These are phyloP conservation scores for Vitis labrusca DNA, from an alignment of 164 flowering plant species.

Conservation along the genomic window DNA sequence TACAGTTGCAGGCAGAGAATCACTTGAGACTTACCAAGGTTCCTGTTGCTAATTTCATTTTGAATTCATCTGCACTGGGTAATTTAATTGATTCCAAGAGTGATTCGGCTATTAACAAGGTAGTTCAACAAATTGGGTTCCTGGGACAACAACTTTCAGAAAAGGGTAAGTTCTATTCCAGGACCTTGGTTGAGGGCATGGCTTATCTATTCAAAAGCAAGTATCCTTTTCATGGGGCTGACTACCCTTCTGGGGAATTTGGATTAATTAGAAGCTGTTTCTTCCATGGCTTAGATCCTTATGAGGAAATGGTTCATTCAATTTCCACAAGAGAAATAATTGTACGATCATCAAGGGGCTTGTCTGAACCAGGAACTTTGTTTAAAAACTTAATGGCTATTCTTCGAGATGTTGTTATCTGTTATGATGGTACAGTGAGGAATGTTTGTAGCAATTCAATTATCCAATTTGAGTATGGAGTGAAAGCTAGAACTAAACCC, in stretches of 20 bases:
- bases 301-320: conserved; percentile 76
- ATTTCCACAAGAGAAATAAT: conserved; percentile 81
- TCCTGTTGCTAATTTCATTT: conserved; percentile 42
- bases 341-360: conserved; percentile 85
- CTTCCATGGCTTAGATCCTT: conserved; percentile 78
- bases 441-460: conserved; percentile 72
- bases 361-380: conserved; percentile 87
- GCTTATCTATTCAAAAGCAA: conserved; percentile 40
- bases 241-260: conserved; percentile 58
- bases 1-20: conserved; percentile 59
- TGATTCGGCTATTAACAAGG: conserved; percentile 64
- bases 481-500: conserved; percentile 18
- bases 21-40: conserved; percentile 36
- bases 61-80: conserved; percentile 57
- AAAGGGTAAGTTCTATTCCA: conserved; percentile 70
- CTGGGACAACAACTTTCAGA: conserved; percentile 72
- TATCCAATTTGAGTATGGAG: conserved; percentile 73
- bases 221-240: conserved; percentile 36
- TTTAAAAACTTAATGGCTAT: conserved; percentile 92
- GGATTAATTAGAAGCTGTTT: conserved; percentile 67
- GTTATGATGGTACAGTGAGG: conserved; percentile 91
- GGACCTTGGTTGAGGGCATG: conserved; percentile 58
- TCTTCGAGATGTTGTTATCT: conserved; percentile 81
- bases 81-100: conserved; percentile 68
- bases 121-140: conserved; percentile 83